These are phyloP conservation scores for Lasiosphaeriaceae sp. DNA, from an alignment of 495 filamentous ascomycete genomes.

Conservation along the genomic window DNA sequence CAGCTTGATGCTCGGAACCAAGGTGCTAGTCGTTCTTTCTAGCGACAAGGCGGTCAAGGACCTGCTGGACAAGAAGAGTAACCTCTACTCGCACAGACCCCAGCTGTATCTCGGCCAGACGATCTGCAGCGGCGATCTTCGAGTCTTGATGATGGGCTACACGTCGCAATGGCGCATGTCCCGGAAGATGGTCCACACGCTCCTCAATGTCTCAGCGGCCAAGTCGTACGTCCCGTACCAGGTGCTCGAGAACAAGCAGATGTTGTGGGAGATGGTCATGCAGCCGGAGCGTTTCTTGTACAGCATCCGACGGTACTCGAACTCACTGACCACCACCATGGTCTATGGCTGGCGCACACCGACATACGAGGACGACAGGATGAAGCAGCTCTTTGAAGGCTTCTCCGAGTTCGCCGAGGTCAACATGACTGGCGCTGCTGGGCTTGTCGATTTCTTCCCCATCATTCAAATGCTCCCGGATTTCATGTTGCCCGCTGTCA, in stretches of 20 bases:
- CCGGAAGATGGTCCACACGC: constrained; percentile 41
- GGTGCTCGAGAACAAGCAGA: constrained; percentile 47
- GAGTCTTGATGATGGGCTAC: constrained; percentile 37
- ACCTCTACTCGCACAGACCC: constrained; percentile 34
- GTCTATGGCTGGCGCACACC: constrained; percentile 51
- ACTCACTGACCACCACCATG: constrained; percentile 54
- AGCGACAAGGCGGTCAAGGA: constrained; percentile 37
- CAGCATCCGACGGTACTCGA: constrained; percentile 51
- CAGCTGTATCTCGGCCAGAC: constrained; percentile 35
- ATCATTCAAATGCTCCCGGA: constrained; percentile 40
- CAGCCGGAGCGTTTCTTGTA: constrained; percentile 38
- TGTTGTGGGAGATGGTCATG: constrained; percentile 43
- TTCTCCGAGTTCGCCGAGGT: constrained; percentile 47
- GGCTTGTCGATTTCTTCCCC: constrained; percentile 42
- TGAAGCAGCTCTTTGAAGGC: constrained; percentile 52
- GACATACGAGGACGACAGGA: constrained; percentile 45
- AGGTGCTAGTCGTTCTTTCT: constrained; percentile 30
- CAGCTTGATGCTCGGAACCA: constrained; percentile 39
- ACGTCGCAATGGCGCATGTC: constrained; percentile 36
- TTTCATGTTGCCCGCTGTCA: constrained; percentile 27
- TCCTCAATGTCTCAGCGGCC: constrained; percentile 40
- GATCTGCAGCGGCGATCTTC: constrained; percentile 29
- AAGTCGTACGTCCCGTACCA: constrained; percentile 49
- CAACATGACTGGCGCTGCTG: constrained; percentile 37
- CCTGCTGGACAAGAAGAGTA: constrained; percentile 34